Conservation (phyloP, 768 basidiomycete genomes). For the Podaxis rugospora region DNA sequence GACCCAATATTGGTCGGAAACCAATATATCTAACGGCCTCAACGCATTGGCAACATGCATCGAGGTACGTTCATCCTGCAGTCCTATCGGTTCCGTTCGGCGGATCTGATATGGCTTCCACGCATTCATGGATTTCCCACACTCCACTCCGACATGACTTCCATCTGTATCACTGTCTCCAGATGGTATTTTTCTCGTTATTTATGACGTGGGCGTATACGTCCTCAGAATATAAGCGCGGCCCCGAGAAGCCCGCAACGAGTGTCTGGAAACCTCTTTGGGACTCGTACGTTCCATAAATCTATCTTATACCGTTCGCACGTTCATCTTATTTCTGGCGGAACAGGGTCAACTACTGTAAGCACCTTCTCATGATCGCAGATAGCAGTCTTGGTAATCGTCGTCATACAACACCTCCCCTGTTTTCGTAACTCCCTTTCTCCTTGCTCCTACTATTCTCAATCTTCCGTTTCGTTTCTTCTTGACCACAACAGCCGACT, state of each 20-base stretch:
- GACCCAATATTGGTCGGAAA: conserved; percentile 79
- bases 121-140: background rate
- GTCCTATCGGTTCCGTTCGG: background rate
- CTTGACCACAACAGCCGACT: conserved; percentile 45
- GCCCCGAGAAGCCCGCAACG: conserved; percentile 36
- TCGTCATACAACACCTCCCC: background rate
- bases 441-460: background rate
- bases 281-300: conserved; percentile 49
- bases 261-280: conserved; percentile 66
- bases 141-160: background rate
- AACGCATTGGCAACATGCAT: conserved; percentile 80
- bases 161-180: background rate
- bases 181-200: conserved; percentile 82
- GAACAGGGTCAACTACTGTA: conserved; percentile 29
- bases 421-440: background rate
- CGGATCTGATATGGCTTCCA: conserved; percentile 5
- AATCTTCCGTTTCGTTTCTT: background rate
- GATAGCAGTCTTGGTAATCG: background rate
- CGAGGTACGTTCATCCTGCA: conserved; percentile 47
- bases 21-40: conserved; percentile 82
- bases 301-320: conserved; percentile 15
- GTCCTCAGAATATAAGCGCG: conserved; percentile 57
- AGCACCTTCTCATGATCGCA: conserved; percentile 2
- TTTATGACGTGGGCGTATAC: conserved; percentile 87
- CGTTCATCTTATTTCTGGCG: background rate